Percentiles rank a stretch among this genome's conserved stretches.
phyloP scores from a whole-genome alignment of 495 filamentous ascomycete species.

The Pyronema omphalodes region DNA sequence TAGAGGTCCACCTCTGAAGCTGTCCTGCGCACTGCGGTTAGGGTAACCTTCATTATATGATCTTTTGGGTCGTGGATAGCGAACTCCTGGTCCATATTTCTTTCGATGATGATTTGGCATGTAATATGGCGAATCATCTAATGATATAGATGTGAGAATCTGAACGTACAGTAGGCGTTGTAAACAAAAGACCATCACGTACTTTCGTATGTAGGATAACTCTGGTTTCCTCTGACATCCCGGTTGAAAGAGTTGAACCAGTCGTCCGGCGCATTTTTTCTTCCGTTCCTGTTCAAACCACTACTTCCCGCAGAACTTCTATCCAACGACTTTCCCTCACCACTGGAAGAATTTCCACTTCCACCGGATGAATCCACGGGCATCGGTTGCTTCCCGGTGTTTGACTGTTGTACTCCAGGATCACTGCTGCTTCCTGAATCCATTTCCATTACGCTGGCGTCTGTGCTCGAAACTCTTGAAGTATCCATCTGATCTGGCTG shows the following conservation, averaged over 20 bases:
- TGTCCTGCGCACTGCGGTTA: background rate
- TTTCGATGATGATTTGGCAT: slow-evolving; percentile 9
- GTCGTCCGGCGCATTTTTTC: slow-evolving; percentile 19
- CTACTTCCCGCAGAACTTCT: background rate
- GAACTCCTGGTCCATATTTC: slow-evolving; percentile 3
- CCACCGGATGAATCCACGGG: slow-evolving; percentile 3
- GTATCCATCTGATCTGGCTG: background rate
- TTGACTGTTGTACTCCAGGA: background rate
- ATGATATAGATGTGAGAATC: slow-evolving; percentile 4
- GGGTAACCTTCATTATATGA: background rate
- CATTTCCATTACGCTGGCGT: background rate
- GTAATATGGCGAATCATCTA: slow-evolving; percentile 24
- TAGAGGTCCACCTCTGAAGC: background rate
- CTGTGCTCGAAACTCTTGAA: background rate
- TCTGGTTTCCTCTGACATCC: slow-evolving; percentile 19
- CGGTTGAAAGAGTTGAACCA: slow-evolving; percentile 23
- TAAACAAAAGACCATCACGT: slow-evolving; percentile 2
- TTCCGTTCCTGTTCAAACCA: slow-evolving; percentile 4
- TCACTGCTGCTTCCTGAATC: background rate
- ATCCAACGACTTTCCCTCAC: background rate
- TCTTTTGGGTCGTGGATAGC: background rate
- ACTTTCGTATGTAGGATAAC: slow-evolving; percentile 22
- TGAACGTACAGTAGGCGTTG: background rate
- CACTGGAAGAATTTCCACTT: slow-evolving; percentile 3
- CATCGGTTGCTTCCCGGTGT: background rate